Percentiles rank a stretch among this genome's conserved stretches.
Evolutionary conservation across 2,329 filamentous ascomycete genomes (phyloP).

Genomic region (Aspergillus aculeatinus): DNA sequence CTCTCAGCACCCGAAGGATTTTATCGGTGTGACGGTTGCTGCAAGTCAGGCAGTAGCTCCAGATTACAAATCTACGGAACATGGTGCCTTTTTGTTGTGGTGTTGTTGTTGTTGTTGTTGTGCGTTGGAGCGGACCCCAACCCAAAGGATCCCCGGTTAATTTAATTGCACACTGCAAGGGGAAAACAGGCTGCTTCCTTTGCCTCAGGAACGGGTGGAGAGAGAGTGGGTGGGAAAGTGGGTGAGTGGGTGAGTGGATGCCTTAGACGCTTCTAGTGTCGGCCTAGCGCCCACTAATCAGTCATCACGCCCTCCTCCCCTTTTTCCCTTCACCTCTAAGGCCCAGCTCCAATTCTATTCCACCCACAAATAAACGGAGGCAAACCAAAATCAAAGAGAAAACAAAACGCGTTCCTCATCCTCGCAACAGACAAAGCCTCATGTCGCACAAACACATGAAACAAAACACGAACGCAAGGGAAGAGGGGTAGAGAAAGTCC

Average conservation of each 20-base stretch:
- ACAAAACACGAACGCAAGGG: neutral
- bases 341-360: no score
- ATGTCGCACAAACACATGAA: neutral
- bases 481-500: neutral
- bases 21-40: neutral
- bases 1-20: neutral
- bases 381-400: neutral
- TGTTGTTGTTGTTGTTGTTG: no score
- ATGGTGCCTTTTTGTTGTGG: neutral
- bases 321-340: no score
- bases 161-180: neutral
- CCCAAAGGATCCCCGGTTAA: neutral
- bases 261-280: neutral
- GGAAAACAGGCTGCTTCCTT: neutral
- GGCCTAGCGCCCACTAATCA: neutral
- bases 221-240: neutral
- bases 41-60: neutral
- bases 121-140: neutral
- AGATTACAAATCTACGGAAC: neutral
- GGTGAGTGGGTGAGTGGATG: neutral
- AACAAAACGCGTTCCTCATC: neutral
- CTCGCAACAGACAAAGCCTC: neutral
- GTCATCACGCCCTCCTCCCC: neutral
- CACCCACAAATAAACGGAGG: no score
- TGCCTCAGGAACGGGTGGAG: conserved; percentile 1